Evolutionary conservation across 2,329 filamentous ascomycete species (phyloP).

Genomic region (Coleophoma cylindrospora): DNA sequence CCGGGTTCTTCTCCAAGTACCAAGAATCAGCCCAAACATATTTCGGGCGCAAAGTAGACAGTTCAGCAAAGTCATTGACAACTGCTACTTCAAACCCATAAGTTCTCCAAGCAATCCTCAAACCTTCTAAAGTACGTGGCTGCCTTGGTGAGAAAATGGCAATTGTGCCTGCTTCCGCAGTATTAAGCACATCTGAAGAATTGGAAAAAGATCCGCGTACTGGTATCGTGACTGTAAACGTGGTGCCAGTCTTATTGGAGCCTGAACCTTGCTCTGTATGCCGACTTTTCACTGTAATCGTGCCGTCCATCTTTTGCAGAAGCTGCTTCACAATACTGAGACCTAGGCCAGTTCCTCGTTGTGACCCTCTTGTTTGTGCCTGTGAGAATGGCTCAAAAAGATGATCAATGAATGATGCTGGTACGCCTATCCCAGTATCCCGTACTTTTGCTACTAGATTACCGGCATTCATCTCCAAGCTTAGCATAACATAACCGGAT

Average conservation of each 20-base stretch:
- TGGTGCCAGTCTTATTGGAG: slow-evolving; percentile 9
- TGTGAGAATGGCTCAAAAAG: slow-evolving; percentile 26
- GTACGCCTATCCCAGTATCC: slow-evolving; percentile 27
- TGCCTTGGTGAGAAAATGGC: slow-evolving; percentile 13
- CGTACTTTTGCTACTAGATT: slow-evolving; percentile 21
- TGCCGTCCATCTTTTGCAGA: slow-evolving; percentile 24
- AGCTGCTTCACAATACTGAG: slow-evolving; percentile 26
- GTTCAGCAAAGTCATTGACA: slow-evolving; percentile 11
- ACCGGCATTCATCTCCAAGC: slow-evolving; percentile 8
- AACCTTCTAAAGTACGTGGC: slow-evolving; percentile 14
- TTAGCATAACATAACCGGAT: slow-evolving; percentile 17
- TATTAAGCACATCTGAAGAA: not conserved
- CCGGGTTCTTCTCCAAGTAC: slow-evolving; percentile 13
- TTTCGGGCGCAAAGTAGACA: slow-evolving; percentile 15
- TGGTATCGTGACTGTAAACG: slow-evolving; percentile 15
- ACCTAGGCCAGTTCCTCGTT: slow-evolving; percentile 21
- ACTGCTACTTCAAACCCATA: slow-evolving; percentile 16
- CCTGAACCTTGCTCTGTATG: slow-evolving; percentile 17
- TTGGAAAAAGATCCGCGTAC: slow-evolving; percentile 2
- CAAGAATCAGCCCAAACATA: slow-evolving; percentile 21
- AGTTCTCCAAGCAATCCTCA: slow-evolving; percentile 18
- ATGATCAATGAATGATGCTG: slow-evolving; percentile 28
- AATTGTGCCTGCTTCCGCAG: not conserved
- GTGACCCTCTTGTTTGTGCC: slow-evolving; percentile 20
- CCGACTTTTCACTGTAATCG: slow-evolving; percentile 24